Base-by-base conservation (phyloP, 352 stramenopile genomes). In the Plasmopara halstedii region DNA sequence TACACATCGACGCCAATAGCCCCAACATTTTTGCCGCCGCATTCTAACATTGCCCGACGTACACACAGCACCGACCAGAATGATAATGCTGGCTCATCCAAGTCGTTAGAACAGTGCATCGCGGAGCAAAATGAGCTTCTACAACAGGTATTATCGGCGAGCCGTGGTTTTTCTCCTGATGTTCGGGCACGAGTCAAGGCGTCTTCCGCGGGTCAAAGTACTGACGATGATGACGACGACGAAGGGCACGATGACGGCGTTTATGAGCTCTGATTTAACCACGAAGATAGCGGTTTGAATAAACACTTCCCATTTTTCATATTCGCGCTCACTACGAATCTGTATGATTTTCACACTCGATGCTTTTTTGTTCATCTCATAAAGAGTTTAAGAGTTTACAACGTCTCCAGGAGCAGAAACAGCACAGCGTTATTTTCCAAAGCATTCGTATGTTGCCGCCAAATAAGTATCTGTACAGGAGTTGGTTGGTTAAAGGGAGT, bases 61-160 rank as follows among this genome's bases (percentile, higher is more conserved):
- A 70, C 59, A 0, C 59, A 51, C 7, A 73, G 59, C 43, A 59
- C 52, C 2, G 56, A 59, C 32, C 45, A 55, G 35, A 34, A 39
- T 20, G 51, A 68, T 17, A 52, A 22, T 14, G 4, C 46, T 26
- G 20, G 48, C 23, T 44, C 63, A 19, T 46, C 55, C 1, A 55
- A 53, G 27, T 70, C 60, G 37, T 33, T 74, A 37, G 55, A 69
- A 31, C 49, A 65, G 47, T 68, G 64, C 20, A 54, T 74, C 14
- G 61, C 60, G 0, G 64, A 74, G 44, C 64, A 74, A 47, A 66
- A 62, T 31, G 61, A 74, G 17, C 43, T 74, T 1, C 23, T 74
- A 47, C 48, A 62, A 35, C 60, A 67, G 37, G 55, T 73, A 33
- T 41, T 73, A 9, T 59, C 58, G 15, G 62, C 62, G 13, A 71